Evolutionary conservation across 139 green algal genomes (phyloP).

Genomic region (Chlamydomonas incerta): DNA sequence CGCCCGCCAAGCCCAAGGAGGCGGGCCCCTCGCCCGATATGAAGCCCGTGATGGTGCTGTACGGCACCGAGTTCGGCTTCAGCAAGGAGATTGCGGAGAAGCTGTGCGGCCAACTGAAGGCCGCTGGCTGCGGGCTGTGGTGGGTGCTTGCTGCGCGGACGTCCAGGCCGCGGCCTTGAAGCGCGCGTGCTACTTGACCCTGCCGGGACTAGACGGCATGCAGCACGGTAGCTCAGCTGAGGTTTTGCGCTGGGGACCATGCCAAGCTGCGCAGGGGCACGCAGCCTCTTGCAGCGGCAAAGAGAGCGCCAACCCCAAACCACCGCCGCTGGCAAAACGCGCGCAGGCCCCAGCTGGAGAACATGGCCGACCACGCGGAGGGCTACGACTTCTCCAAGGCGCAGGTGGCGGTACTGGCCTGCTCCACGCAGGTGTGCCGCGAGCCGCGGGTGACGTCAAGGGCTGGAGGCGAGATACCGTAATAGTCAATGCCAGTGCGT

Average conservation of each 20-base stretch:
- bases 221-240: too few relatives aligned
- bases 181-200: too few relatives aligned
- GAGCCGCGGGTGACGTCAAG: too few relatives aligned
- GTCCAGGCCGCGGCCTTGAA: too few relatives aligned
- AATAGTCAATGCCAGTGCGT: too few relatives aligned
- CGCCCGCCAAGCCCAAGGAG: not conserved
- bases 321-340: too few relatives aligned
- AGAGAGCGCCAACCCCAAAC: too few relatives aligned
- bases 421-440: conserved; percentile 85
- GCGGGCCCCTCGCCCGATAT: conserved; percentile 21
- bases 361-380: conserved; percentile 83
- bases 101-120: conserved; percentile 57
- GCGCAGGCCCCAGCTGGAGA: conserved; percentile 73
- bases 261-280: too few relatives aligned
- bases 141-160: conserved; percentile 20
- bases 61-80: conserved; percentile 93
- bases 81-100: conserved; percentile 89
- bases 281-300: too few relatives aligned
- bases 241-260: too few relatives aligned
- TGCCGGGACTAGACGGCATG: too few relatives aligned
- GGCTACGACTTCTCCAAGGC: conserved; percentile 69
- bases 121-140: conserved; percentile 48
- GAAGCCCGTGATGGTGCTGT: conserved; percentile 78
- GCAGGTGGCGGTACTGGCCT: conserved; percentile 80
- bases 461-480: too few relatives aligned